Conservation (phyloP, 441 rosid genomes). For the Mallotus japonicus region DNA sequence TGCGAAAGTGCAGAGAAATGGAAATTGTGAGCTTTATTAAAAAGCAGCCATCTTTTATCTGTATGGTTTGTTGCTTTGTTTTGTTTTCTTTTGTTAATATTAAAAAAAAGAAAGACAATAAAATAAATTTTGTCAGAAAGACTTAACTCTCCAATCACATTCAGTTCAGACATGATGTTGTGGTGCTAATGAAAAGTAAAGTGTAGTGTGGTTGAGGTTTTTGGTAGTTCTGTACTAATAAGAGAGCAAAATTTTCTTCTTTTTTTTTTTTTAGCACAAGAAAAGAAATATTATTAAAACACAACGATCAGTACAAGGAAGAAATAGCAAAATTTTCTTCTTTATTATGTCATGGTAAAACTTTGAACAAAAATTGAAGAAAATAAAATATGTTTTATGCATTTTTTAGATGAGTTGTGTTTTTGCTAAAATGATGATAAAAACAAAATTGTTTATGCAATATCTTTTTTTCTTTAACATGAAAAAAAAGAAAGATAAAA, state of each 20-base stretch:
- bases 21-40: neutral
- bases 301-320: too few species aligned
- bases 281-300: too few species aligned
- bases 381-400: too few species aligned
- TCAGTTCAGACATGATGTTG: neutral
- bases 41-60: neutral
- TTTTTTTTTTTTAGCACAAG: too few species aligned
- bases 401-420: neutral
- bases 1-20: neutral
- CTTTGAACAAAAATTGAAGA: too few species aligned
- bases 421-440: neutral
- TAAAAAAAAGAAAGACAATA: neutral
- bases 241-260: neutral
- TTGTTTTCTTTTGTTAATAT: neutral
- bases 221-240: neutral
- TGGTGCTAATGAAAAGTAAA: neutral
- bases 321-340: neutral
- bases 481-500: too few species aligned
- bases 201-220: neutral
- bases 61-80: neutral
- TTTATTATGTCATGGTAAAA: neutral
- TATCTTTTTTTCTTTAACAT: too few species aligned
- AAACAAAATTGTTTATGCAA: too few species aligned
- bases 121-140: neutral
- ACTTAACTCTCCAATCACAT: too few species aligned